These are phyloP conservation scores for Fusarium sp. DNA, from an alignment of 2,329 filamentous ascomycete genomes.

Conservation along the genomic window DNA sequence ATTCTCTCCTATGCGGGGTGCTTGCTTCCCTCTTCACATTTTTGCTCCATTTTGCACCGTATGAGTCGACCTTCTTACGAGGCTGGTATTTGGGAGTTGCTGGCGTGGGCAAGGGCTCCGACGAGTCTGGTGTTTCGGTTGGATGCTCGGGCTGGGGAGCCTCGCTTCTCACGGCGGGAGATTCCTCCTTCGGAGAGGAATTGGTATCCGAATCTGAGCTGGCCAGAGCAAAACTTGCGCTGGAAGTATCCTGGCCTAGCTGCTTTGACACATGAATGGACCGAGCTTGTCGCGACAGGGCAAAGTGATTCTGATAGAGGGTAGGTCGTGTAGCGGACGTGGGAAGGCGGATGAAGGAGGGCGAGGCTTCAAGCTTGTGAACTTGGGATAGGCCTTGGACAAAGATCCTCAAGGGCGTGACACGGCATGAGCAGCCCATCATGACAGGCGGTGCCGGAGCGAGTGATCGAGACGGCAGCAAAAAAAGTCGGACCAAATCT, in stretches of 20 bases:
- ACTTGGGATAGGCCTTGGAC: constrained; percentile 59
- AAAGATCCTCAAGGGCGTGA: constrained; percentile 60
- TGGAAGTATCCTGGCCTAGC: constrained; percentile 31
- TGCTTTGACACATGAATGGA: constrained; percentile 37
- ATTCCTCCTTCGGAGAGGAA: neutral
- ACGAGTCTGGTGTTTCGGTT: constrained; percentile 1
- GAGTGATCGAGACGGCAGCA: constrained; percentile 11
- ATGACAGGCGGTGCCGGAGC: constrained; percentile 20
- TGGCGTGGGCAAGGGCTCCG: constrained; percentile 18
- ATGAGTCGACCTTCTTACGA: neutral
- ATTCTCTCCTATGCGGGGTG: neutral
- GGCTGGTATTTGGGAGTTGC: neutral
- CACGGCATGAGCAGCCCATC: constrained; percentile 64
- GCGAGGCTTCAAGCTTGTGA: constrained; percentile 47
- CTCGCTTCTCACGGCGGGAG: constrained; percentile 8
- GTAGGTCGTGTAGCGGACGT: constrained; percentile 10
- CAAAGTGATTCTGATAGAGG: constrained; percentile 25
- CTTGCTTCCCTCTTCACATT: constrained; percentile 1
- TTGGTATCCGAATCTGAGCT: neutral
- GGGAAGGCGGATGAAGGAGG: constrained; percentile 32
- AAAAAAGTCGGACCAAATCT: constrained; percentile 42
- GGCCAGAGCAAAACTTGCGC: neutral
- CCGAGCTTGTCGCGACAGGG: constrained; percentile 38
- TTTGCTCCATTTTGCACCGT: neutral
- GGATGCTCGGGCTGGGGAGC: neutral